Percentiles rank a stretch among this genome's conserved stretches.
Evolutionary conservation across 2,329 filamentous ascomycete species (phyloP).

Genomic region (Hypomyces rosellus): DNA sequence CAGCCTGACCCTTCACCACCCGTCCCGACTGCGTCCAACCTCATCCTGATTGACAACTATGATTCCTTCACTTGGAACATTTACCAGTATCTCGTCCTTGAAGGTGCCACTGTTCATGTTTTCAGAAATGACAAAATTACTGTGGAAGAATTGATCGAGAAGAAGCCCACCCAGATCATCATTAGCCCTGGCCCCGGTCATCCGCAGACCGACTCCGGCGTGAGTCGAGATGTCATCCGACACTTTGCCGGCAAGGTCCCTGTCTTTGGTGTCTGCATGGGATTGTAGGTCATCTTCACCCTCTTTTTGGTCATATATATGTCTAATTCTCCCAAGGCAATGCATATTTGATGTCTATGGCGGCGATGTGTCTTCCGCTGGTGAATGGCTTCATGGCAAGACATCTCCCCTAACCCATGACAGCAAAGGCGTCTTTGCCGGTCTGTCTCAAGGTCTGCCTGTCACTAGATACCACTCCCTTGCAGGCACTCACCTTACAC

Average conservation of each 20-base stretch:
- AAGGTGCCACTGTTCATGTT: conserved; percentile 85
- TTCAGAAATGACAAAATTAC: conserved; percentile 89
- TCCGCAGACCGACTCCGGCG: conserved; percentile 81
- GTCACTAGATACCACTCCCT: conserved; percentile 96
- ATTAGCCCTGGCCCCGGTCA: conserved; percentile 94
- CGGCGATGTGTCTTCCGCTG: conserved; percentile 83
- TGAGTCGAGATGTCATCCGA: conserved; percentile 85
- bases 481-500: conserved; percentile 80
- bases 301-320: neutral
- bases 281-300: conserved; percentile 57
- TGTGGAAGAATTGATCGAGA: conserved; percentile 72
- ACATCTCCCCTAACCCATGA: conserved; percentile 89
- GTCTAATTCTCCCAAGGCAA: conserved; percentile 52
- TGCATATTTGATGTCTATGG: conserved; percentile 95
- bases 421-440: conserved; percentile 80
- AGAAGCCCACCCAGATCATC: conserved; percentile 87
- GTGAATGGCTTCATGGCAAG: conserved; percentile 95
- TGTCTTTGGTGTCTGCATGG: conserved; percentile 97
- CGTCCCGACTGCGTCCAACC: conserved; percentile 75
- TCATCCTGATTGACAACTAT: conserved; percentile 97
- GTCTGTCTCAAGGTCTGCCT: conserved; percentile 71
- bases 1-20: conserved; percentile 69
- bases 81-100: conserved; percentile 96
- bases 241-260: conserved; percentile 94
- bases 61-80: conserved; percentile 99